These are phyloP conservation scores for Hypomyces perniciosus DNA, from an alignment of 2,329 filamentous ascomycete species.

Conservation along the genomic window DNA sequence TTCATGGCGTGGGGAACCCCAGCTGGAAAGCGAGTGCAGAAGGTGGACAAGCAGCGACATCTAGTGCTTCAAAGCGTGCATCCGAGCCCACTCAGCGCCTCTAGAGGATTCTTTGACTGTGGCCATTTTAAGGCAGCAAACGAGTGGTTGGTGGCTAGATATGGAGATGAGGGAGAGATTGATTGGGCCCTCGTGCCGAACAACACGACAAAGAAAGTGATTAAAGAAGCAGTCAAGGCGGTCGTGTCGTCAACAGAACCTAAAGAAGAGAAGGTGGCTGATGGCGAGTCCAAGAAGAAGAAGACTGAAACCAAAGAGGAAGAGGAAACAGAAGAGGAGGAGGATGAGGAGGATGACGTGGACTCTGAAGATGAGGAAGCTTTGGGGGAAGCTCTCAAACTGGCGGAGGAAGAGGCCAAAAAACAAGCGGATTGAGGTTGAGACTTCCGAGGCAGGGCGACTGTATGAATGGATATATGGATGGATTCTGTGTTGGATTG, in stretches of 20 bases:
- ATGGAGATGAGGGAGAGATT: conserved; percentile 74
- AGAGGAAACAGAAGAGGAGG: background rate
- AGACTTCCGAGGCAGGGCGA: background rate
- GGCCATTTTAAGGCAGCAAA: conserved; percentile 78
- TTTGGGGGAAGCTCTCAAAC: conserved; percentile 29
- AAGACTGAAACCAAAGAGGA: conserved; percentile 10
- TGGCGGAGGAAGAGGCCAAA: conserved; percentile 22
- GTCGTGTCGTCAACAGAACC: conserved; percentile 25
- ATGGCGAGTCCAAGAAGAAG: conserved; percentile 13
- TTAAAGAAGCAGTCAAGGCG: conserved; percentile 20
- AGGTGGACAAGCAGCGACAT: conserved; percentile 68
- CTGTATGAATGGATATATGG: conserved; percentile 1
- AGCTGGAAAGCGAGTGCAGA: conserved; percentile 71
- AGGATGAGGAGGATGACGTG: conserved; percentile 24
- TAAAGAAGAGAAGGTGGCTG: conserved; percentile 16
- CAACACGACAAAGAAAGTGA: conserved; percentile 25
- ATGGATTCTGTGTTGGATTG: background rate
- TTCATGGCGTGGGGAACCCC: conserved; percentile 92
- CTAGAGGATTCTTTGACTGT: conserved; percentile 75
- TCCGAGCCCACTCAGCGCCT: conserved; percentile 86
- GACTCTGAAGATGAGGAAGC: conserved; percentile 33
- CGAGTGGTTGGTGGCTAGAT: conserved; percentile 72
- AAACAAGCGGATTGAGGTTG: background rate
- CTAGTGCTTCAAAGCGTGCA: conserved; percentile 82
- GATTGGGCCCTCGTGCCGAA: conserved; percentile 65